These are phyloP conservation scores for Fonsecaea monophora DNA, from an alignment of 2,329 filamentous ascomycete genomes.

Conservation along the genomic window DNA sequence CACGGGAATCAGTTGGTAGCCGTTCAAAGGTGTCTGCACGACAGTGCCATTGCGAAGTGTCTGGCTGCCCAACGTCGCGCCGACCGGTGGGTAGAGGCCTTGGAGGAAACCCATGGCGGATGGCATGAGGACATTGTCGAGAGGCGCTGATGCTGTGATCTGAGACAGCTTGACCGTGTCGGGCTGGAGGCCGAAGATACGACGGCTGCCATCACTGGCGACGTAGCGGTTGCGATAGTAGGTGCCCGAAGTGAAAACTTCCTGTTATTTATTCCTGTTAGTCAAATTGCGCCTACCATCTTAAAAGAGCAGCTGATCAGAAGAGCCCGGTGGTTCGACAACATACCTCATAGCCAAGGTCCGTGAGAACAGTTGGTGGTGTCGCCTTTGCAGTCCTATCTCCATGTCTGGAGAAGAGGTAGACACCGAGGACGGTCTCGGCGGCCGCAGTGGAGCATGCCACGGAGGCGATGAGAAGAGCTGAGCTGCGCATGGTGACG, in stretches of 20 bases:
- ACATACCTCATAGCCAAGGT: constrained; percentile 70
- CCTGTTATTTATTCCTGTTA: background rate
- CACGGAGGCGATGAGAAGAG: constrained; percentile 31
- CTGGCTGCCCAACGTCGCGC: constrained; percentile 59
- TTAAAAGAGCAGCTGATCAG: background rate
- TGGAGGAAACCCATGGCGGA: constrained; percentile 79
- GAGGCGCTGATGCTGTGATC: constrained; percentile 73
- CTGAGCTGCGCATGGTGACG: constrained; percentile 29
- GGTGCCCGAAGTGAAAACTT: constrained; percentile 70
- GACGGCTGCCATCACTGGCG: constrained; percentile 61
- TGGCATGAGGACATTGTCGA: constrained; percentile 78
- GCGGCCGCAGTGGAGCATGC: constrained; percentile 25
- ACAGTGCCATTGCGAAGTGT: constrained; percentile 73
- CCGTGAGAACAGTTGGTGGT: constrained; percentile 74
- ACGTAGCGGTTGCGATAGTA: constrained; percentile 83
- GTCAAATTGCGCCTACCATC: background rate
- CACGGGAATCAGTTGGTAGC: constrained; percentile 85
- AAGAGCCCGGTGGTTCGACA: background rate
- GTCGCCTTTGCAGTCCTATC: constrained; percentile 82
- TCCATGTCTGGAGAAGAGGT: constrained; percentile 89
- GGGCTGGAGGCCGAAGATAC: constrained; percentile 70
- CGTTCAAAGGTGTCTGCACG: constrained; percentile 72
- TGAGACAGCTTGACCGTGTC: constrained; percentile 73
- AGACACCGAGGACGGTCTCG: constrained; percentile 79
- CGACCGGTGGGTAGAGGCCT: constrained; percentile 82